Base-by-base conservation (phyloP, 345 rosid species). In the Angophora floribunda region DNA sequence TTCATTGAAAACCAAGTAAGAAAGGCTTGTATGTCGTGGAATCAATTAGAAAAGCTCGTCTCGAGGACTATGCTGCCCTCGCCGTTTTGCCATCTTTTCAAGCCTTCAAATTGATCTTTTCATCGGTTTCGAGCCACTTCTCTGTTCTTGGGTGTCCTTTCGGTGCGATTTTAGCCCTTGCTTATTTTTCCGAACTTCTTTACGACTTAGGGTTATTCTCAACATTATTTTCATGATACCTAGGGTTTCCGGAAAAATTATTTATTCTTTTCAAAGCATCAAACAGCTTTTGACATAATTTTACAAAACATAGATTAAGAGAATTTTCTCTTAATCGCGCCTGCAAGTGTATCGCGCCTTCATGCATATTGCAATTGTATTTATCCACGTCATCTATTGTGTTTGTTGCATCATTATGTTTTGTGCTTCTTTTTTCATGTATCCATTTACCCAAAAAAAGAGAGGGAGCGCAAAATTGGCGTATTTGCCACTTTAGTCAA, bases 291-390 rank as follows among this genome's bases (percentile, higher is more conserved):
- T 36, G 41, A 36, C 41, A 22, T 55, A 55, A 55, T 28, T 55
- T 55, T 55, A 9, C 3, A 6, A 55, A 22, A 0, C 21, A 41
- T 19, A 19, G 10, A 36, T 19, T 22, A 19, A 21, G 0, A 75
- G 7, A 75, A 75, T 75, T 75, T 19, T 19, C 49, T 21, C 26
- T 41, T 4, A 19, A 41, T 9, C 10, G 26, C 0, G 14, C 24
- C 4, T 5, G 11, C 44, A 36, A 75, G 14, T 41, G 2, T 75
- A 41, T 75, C 10, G 26, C 2, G 5, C 28, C 13, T 36, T 75
- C 0, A 7, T 12, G 13, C 32, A 28, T 61, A 28, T 11, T 28
- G 15, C 67, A 5, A 2, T 11, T 61, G 26, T 28, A 61, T 61
- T 28, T 75, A 70, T 75, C 14, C 12, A 49, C 19, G 13, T 5